A percentile compares a stretch with the other conserved stretches of the same genome.
Conservation (phyloP, 495 filamentous ascomycete species). For the Aspergillus conjunctus region DNA sequence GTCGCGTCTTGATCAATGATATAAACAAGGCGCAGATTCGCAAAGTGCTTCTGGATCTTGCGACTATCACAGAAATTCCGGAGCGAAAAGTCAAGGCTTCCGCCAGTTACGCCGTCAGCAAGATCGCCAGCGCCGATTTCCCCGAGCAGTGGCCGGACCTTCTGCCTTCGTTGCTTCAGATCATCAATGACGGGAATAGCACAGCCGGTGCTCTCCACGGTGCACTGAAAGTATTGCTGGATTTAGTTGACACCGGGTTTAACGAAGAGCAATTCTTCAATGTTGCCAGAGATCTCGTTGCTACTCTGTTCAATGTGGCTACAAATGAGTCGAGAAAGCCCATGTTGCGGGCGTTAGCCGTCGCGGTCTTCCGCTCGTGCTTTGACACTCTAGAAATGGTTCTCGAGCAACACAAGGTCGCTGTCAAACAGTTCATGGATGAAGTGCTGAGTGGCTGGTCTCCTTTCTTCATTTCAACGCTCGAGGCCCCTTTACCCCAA, state of each 20-base stretch:
- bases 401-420: conserved; percentile 82
- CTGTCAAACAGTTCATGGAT: conserved; percentile 86
- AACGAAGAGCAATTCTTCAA: conserved; percentile 93
- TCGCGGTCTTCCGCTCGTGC: conserved; percentile 84
- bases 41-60: conserved; percentile 68
- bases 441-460: conserved; percentile 80
- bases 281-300: conserved; percentile 80
- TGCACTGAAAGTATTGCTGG: conserved; percentile 80
- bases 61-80: conserved; percentile 65
- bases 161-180: conserved; percentile 74
- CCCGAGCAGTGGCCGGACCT: conserved; percentile 91
- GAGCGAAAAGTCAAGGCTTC: conserved; percentile 84
- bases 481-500: conserved; percentile 71
- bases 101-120: conserved; percentile 90
- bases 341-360: conserved; percentile 75
- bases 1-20: conserved; percentile 62
- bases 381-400: conserved; percentile 96
- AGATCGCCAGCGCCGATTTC: conserved; percentile 91
- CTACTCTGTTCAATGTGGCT: conserved; percentile 78
- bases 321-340: conserved; percentile 71
- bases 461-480: conserved; percentile 76
- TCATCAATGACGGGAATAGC: conserved; percentile 66
- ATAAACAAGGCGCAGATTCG: conserved; percentile 73
- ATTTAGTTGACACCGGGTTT: conserved; percentile 89
- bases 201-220: conserved; percentile 81